Base-by-base conservation (phyloP, 2,329 filamentous ascomycete genomes). In the Colletotrichum horii region DNA sequence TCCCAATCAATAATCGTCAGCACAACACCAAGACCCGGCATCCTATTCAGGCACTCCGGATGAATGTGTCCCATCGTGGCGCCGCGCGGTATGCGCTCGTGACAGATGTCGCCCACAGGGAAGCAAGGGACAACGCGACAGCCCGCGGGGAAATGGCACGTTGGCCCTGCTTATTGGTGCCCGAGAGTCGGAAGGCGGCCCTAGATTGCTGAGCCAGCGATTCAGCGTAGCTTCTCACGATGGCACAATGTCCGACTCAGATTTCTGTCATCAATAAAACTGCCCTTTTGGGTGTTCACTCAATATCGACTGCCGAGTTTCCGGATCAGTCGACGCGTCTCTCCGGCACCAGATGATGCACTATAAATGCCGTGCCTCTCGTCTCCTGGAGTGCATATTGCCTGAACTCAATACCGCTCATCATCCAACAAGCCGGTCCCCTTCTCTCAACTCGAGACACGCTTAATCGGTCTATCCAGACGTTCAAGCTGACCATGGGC, bases 21-120 rank as follows among this genome's bases (percentile, higher is more conserved):
- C 48, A 16, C 56, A 43, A 66, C 36, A 64, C 58, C 36, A 36
- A 65, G 26, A 32, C 60, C 48, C 55, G 61, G 34, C 26, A 15
- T 66, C 74, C 60, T 6, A 70, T 74, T 75, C 71, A 74, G 74
- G 74, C 71, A 66, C 52, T 61, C 48, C 65, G 74, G 70, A 75
- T 74, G 70, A 74, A 76, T 74, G 60, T 61, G 12, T 28, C 66
- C 71, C 71, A 66, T 43, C 74, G 61, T 24, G 36, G 74, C 66
- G 65, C 60, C 56, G 14, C 43, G 61, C n/a, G 5, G 6, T 0
- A 16, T 65, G 70, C 52, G 22, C 70, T 73, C 70, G 73, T 75
- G 73, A 75, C 70, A 58, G 43, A 8, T 26, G 34, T 12, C 26
- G n/a, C 19, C 36, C 24, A 43, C 62, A 15, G n/a, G 43, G 22